Conservation (phyloP, 371 early-diverging fungal genomes). For the Mucor piriformis region DNA sequence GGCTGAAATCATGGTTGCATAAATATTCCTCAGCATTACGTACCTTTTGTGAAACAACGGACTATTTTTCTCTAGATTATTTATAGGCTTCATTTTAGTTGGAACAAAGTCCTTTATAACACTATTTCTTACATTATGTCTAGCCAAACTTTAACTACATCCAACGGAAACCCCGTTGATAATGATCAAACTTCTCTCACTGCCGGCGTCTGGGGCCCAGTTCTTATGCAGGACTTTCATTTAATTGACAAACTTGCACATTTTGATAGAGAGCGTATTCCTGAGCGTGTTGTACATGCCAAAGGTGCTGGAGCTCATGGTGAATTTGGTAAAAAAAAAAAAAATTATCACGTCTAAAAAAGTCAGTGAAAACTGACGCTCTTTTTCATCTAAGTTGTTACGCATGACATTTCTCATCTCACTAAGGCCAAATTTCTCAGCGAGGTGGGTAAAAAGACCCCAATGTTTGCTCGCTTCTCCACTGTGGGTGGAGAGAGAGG, state of each 20-base stretch:
- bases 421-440: constrained; percentile 76
- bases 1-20: background rate
- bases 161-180: constrained; percentile 67
- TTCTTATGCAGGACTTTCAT: constrained; percentile 72
- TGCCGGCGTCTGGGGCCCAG: constrained; percentile 55
- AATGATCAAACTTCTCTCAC: constrained; percentile 68
- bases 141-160: constrained; percentile 35
- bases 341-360: background rate
- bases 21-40: background rate
- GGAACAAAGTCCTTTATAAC: too few relatives aligned
- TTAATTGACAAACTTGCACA: constrained; percentile 80
- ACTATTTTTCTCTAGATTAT: too few relatives aligned
- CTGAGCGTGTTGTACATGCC: constrained; percentile 86
- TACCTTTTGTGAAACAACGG: background rate
- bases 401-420: constrained; percentile 69
- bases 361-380: background rate
- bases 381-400: constrained; percentile 53
- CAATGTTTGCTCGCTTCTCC: constrained; percentile 78
- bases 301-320: constrained; percentile 85
- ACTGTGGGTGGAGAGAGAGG: constrained; percentile 80
- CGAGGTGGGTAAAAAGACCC: constrained; percentile 73
- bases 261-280: constrained; percentile 85
- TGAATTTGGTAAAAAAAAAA: constrained; percentile 61
- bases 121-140: constrained; percentile 8
- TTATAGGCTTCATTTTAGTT: too few relatives aligned